Evolutionary conservation across 129 eudicot species (phyloP), one percentile per base, ranked within the genome.

Genomic region (Centrapalus pauciflorus): DNA sequence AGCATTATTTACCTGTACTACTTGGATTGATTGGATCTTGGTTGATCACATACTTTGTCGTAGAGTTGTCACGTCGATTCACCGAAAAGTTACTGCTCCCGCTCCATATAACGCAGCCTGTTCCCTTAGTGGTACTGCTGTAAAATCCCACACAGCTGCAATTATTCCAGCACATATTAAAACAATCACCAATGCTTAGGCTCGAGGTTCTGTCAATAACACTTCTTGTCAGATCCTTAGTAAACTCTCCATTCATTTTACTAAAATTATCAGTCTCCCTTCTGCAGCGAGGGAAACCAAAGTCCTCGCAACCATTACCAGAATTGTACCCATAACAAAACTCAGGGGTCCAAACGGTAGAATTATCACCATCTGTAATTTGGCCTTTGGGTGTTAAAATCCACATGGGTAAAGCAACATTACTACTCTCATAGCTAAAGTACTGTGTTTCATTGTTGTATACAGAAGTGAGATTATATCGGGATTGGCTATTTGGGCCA

Each of bases 141-240:
- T 3, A 13, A 62, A 65, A 85, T 52, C 72, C 87, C 9, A 69
- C 59, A 62, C 92, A 85, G 1, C 40, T 61, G 45, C 87, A 82
- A 49, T 85, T 57, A 17, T 74, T 59, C 87, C 77, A 82, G 24
- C 92, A 85, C 19, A 14, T 70, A 6, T 57, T 64, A 55, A 67
- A 71, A 55, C 91, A 85, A 41, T 85, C 91, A 55, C 87, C 60
- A 46, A 67, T 13, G 63, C 82, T 72, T 35, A 72, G 30, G 67
- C 67, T 74, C 10, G 74, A 14, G 52, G 33, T 78, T 2, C 9
- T 12, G 41, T 76, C 72, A 19, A 30, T 52, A 46, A 0, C 8
- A 28, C n/a, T 77, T 26, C 24, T 7, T 23, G 41, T 32, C 48
- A 1, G 37, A 19, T 4, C 14, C n/a, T n/a, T n/a, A 50, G 16